Conservation (phyloP, 768 basidiomycete genomes). For the Podaxis pistillaris region DNA sequence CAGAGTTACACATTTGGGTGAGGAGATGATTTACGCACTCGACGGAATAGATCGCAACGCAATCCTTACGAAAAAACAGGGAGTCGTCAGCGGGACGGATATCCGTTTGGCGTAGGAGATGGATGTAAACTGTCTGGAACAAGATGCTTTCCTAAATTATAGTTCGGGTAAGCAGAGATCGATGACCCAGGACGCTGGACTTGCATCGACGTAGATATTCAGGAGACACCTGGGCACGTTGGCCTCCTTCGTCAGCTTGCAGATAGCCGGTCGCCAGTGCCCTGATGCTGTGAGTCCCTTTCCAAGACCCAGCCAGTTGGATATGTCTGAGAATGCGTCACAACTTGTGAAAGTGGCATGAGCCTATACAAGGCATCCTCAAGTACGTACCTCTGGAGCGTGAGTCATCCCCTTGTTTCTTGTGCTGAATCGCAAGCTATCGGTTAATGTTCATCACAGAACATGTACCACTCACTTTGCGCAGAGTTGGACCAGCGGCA, state of each 20-base stretch:
- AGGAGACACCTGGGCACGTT: constrained; percentile 52
- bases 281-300: constrained; percentile 49
- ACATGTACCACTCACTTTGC: constrained; percentile 48
- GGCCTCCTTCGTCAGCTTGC: constrained; percentile 67
- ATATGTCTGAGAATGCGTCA: constrained; percentile 51
- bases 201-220: constrained; percentile 74
- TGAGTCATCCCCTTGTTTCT: constrained; percentile 10
- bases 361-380: neutral
- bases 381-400: constrained; percentile 9
- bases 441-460: neutral
- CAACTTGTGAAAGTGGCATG: neutral
- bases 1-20: neutral
- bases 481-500: constrained; percentile 45
- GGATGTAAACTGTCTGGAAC: constrained; percentile 71
- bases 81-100: constrained; percentile 76
- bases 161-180: constrained; percentile 18
- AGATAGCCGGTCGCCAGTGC: constrained; percentile 73
- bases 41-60: constrained; percentile 66
- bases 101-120: constrained; percentile 75
- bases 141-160: constrained; percentile 61
- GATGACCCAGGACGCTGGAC: constrained; percentile 22
- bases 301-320: constrained; percentile 66
- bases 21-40: constrained; percentile 38
- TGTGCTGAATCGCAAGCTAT: constrained; percentile 5
- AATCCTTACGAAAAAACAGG: constrained; percentile 74